These are phyloP conservation scores for Begonia fuchsioides DNA, from an alignment of 306 rosid genomes.

Conservation along the genomic window DNA sequence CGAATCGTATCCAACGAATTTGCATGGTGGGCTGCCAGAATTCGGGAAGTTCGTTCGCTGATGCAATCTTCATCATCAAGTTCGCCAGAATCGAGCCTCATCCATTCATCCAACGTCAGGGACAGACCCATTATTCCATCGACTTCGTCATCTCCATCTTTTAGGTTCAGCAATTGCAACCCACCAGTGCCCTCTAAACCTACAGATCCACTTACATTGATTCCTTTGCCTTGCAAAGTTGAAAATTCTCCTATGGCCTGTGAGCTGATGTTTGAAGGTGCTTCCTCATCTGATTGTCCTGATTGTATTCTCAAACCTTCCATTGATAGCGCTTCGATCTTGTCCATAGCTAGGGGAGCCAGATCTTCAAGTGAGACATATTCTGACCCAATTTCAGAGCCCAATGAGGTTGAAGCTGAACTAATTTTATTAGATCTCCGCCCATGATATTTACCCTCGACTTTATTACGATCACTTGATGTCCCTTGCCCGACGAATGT, in stretches of 20 bases:
- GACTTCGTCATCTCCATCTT: slow-evolving; percentile 27
- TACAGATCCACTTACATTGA: slow-evolving; percentile 30
- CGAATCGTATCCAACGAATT: slow-evolving; percentile 45
- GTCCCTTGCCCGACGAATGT: slow-evolving; percentile 16
- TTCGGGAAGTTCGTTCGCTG: slow-evolving; percentile 65
- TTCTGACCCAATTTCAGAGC: slow-evolving; percentile 29
- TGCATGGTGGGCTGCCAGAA: slow-evolving; percentile 90
- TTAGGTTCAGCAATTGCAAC: slow-evolving; percentile 49
- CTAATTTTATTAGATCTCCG: slow-evolving; percentile 18
- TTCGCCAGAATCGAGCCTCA: slow-evolving; percentile 81
- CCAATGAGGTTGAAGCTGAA: slow-evolving; percentile 21
- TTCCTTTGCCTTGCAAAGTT: slow-evolving; percentile 47
- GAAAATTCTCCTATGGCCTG: slow-evolving; percentile 40
- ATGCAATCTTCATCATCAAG: slow-evolving; percentile 60
- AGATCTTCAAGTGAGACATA: slow-evolving; percentile 79
- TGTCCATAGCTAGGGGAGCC: slow-evolving; percentile 82
- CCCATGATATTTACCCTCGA: slow-evolving; percentile 23
- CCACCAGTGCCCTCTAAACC: slow-evolving; percentile 79
- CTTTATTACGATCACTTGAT: too few species aligned
- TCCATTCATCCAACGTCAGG: slow-evolving; percentile 85
- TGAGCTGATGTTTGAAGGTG: slow-evolving; percentile 60
- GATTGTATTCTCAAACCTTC: slow-evolving; percentile 94
- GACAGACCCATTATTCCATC: slow-evolving; percentile 80
- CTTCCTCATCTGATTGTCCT: slow-evolving; percentile 65
- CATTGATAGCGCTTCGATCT: slow-evolving; percentile 76